Evolutionary conservation across 495 filamentous ascomycete genomes (phyloP).

Genomic region (Pyrenopolyporus hunteri): DNA sequence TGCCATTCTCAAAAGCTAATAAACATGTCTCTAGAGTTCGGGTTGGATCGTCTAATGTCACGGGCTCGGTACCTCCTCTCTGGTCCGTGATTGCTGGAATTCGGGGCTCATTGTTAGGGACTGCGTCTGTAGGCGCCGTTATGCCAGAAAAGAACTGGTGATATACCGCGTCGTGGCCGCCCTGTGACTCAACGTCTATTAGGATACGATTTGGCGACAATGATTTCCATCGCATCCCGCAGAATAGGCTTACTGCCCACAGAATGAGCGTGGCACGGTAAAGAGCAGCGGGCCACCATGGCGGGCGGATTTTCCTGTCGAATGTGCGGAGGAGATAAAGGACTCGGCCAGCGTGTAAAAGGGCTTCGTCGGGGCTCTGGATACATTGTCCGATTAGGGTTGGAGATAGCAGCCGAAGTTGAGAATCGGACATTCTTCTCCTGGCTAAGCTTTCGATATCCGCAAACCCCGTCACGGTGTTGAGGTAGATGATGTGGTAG

Average conservation of each 20-base stretch:
- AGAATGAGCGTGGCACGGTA: slow-evolving; percentile 10
- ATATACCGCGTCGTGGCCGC: not conserved
- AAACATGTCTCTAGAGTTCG: slow-evolving; percentile 11
- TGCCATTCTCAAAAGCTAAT: slow-evolving; percentile 7
- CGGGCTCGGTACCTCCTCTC: not conserved
- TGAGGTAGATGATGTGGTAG: slow-evolving; percentile 7
- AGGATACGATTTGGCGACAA: not conserved
- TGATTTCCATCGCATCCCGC: slow-evolving; percentile 1
- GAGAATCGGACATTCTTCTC: slow-evolving; percentile 1
- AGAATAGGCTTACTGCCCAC: slow-evolving; percentile 15
- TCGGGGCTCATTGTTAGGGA: not conserved
- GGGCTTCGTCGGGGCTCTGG: slow-evolving; percentile 8
- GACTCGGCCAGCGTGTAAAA: slow-evolving; percentile 9
- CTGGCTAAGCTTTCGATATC: slow-evolving; percentile 16
- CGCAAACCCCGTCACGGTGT: slow-evolving; percentile 7
- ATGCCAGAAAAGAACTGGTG: not conserved
- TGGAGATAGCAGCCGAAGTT: not conserved
- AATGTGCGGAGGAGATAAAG: slow-evolving; percentile 5
- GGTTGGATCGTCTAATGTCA: slow-evolving; percentile 11
- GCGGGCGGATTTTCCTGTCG: slow-evolving; percentile 7
- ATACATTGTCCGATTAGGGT: not conserved
- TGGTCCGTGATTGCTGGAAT: slow-evolving; percentile 9
- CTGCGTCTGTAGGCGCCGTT: not conserved
- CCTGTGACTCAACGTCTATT: slow-evolving; percentile 6
- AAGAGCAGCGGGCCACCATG: slow-evolving; percentile 16